Base-by-base conservation (phyloP, 192 early-diverging fungal genomes). In the Cladochytrium replicatum region DNA sequence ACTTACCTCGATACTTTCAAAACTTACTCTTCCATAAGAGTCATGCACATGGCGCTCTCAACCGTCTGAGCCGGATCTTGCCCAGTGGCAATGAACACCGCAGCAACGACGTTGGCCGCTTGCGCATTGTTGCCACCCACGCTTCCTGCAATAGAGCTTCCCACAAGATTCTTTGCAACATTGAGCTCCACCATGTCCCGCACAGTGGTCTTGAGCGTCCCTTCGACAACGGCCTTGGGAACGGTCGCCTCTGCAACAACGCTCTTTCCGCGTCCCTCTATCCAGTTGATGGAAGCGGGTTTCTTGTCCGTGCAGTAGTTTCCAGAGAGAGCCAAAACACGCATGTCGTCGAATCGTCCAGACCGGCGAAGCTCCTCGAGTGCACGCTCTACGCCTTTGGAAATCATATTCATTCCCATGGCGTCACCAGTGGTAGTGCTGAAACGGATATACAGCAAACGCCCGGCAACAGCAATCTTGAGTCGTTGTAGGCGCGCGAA, bases 401-500 rank as follows among this genome's bases (percentile, higher is more conserved):
- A 93, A 37, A 93, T 92, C 90, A 95, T 94, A 63, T 94, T 94
- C 91, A 94, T 94, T 21, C 91, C 92, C 92, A 95, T 95, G 3
- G 92, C 92, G 65, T 95, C 92, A 43, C 92, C 92, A 1, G 92
- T 95, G 0, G 82, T 73, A 1, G 91, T 89, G 0, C 85, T 69
- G 69, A 95, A 95, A 21, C 92, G 84, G 48, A 95, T 82, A 43
- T 73, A 95, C 1, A 91, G 68, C 32, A 92, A 63, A 23, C 81
- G 73, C 6, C 92, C 92, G 28, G 89, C 86, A 9, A 93, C 41
- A 5, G 83, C 80, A 8, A 85, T 68, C 73, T 95, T 93, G 31
- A 95, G 72, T 40, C 66, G 67, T 37, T 76, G 83, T 44, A 95
- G 72, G 60, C 80, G 75, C 15, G 89, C 92, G 64, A 93, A 95